Evolutionary conservation across 306 rosid genomes (phyloP).

Genomic region (Cyclanthera cordifolia): DNA sequence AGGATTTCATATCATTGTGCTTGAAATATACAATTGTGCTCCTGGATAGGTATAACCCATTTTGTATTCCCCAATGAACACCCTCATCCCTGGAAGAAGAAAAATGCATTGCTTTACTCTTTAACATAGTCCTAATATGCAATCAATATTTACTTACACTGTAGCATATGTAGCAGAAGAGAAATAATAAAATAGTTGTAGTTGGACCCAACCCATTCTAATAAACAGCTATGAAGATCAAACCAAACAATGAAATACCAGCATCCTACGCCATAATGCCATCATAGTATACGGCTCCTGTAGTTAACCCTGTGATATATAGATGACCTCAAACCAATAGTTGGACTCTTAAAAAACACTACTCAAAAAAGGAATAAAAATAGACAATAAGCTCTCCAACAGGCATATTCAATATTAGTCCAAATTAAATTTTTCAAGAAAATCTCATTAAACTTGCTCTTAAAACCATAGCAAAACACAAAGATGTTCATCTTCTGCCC

Average conservation of each 20-base stretch:
- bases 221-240: not conserved
- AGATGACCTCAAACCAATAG: not conserved
- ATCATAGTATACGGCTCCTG: not conserved
- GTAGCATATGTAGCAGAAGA: no score
- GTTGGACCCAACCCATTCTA: not conserved
- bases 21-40: conserved; percentile 82
- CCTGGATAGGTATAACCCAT: conserved; percentile 89
- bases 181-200: not conserved
- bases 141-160: no score
- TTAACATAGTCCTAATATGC: not conserved
- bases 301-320: not conserved
- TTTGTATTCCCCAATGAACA: conserved; percentile 98
- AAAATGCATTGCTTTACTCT: conserved; percentile 1
- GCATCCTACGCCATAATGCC: not conserved
- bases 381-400: not conserved
- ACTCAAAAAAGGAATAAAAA: not conserved
- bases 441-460: not conserved
- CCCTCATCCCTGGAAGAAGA: conserved; percentile 71
- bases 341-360: not conserved
- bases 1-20: conserved; percentile 82
- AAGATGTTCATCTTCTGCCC: not conserved
- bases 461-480: not conserved
- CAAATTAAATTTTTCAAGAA: not conserved
- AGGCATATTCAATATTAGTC: not conserved
- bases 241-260: not conserved